Evolutionary conservation across 148 eudicot genomes (phyloP), one percentile per base, ranked within the genome.

Genomic region (Rhododendron simsii): DNA sequence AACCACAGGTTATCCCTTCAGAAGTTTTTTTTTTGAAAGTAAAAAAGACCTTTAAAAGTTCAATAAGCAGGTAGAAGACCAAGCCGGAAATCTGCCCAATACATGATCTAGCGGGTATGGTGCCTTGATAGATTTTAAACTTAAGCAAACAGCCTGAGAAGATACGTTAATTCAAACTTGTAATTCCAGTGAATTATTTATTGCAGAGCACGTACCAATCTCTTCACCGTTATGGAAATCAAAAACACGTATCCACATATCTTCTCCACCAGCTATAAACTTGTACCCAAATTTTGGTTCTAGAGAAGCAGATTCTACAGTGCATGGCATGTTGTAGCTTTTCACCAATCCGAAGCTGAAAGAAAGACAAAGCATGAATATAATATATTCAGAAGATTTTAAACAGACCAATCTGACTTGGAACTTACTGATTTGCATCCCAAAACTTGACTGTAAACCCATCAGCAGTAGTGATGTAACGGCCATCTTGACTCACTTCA

Each of bases 401-500:
- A 63, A 81, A 35, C 80, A 71, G 48, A 41, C 3, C 15, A 80
- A 44, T 63, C 2, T 37, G 1, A 28, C 78, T 55, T 16, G 78
- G 26, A 63, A 83, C 95, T 85, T 92, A 94, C 98, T 94, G 88
- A 81, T 95, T 95, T 85, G 98, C 96, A 91, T 95, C 97, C 97
- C 98, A 94, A 88, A 94, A 95, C 88, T 92, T 94, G 21, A 95
- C 95, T 84, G 92, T 91, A n/a, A 91, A 91, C 26, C 96, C 95
- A 88, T 95, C 97, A 84, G 96, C 93, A 82, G 97, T 95, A 37
- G 96, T 94, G 65, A 95, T 95, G 83, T 94, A 95, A 85, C 96
- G 95, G 20, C 95, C 96, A 87, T 95, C 96, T 88, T 90, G 94
- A 86, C 96, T 95, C 82, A 95, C 98, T 95, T 94, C 98, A 84